Evolutionary conservation across 2,329 filamentous ascomycete genomes (phyloP).

Genomic region (Aspergillus fijiensis): DNA sequence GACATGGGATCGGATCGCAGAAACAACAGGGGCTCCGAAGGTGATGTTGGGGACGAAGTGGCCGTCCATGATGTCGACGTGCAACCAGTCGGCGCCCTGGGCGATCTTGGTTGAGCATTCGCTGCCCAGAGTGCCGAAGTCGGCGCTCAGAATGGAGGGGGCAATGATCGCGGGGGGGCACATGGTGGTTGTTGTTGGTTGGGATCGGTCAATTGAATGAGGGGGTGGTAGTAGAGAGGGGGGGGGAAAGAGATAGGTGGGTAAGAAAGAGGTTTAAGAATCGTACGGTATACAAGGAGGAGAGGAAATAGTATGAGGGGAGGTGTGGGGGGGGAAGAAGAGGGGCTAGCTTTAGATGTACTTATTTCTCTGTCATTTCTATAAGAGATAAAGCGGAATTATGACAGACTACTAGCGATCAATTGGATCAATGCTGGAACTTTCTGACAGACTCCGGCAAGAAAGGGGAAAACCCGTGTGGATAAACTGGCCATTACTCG

Average conservation of each 20-base stretch:
- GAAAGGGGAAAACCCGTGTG: neutral
- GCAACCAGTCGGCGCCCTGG: conserved; percentile 86
- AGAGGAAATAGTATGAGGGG: neutral
- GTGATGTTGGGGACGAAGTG: conserved; percentile 99
- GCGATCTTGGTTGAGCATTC: conserved; percentile 85
- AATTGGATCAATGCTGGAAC: neutral
- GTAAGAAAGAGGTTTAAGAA: neutral
- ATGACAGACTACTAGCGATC: neutral
- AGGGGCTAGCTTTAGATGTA: neutral
- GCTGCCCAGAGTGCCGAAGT: conserved; percentile 84
- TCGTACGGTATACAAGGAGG: conserved; percentile 2
- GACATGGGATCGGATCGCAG: conserved; percentile 86
- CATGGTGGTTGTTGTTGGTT: conserved; percentile 55
- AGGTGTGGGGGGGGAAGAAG: neutral
- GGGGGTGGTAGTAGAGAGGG: neutral
- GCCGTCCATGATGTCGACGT: conserved; percentile 97
- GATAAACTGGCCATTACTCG: too few relatives aligned
- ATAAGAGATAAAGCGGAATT: neutral
- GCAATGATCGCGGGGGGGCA: conserved; percentile 90
- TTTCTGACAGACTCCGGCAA: neutral
- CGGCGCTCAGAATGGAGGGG: conserved; percentile 95
- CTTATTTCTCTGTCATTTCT: too few relatives aligned
- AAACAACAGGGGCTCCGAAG: conserved; percentile 91
- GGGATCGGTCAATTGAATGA: neutral
- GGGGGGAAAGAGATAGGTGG: neutral